phyloP scores from a whole-genome alignment of 2,329 filamentous ascomycete genomes.

The Macrophomina pseudophaseolina region DNA sequence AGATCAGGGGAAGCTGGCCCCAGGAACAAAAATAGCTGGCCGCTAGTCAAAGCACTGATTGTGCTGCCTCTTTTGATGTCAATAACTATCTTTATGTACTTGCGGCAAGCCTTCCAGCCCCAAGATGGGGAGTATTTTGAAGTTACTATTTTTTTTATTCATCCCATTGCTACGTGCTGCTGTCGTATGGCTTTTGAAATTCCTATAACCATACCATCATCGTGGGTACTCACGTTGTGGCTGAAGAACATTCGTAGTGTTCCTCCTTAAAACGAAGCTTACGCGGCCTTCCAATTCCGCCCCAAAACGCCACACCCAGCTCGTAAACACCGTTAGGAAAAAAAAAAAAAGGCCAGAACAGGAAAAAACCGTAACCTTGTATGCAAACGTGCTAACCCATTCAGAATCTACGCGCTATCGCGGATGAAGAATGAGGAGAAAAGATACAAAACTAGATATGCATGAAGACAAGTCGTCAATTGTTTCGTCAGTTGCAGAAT shows the following conservation, averaged over 20 bases:
- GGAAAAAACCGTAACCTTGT: background rate
- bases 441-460: background rate
- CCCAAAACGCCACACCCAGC: constrained; percentile 13
- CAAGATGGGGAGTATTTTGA: background rate
- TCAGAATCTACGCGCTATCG: background rate
- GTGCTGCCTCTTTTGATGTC: background rate
- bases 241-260: constrained; percentile 14
- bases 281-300: constrained; percentile 6
- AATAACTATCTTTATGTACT: background rate
- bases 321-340: constrained; percentile 16
- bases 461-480: constrained; percentile 21
- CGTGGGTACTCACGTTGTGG: constrained; percentile 6
- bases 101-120: background rate
- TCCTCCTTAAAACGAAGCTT: constrained; percentile 18
- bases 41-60: background rate
- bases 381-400: constrained; percentile 13
- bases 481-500: constrained; percentile 8
- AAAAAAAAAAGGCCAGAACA: constrained; percentile 5
- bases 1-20: background rate
- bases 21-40: background rate
- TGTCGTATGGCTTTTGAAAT: background rate
- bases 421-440: background rate
- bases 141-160: background rate
- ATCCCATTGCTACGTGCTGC: constrained; percentile 11
- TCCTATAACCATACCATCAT: background rate